These are phyloP conservation scores for Lithocarpus polystachyus DNA, from an alignment of 306 rosid species.

Conservation along the genomic window DNA sequence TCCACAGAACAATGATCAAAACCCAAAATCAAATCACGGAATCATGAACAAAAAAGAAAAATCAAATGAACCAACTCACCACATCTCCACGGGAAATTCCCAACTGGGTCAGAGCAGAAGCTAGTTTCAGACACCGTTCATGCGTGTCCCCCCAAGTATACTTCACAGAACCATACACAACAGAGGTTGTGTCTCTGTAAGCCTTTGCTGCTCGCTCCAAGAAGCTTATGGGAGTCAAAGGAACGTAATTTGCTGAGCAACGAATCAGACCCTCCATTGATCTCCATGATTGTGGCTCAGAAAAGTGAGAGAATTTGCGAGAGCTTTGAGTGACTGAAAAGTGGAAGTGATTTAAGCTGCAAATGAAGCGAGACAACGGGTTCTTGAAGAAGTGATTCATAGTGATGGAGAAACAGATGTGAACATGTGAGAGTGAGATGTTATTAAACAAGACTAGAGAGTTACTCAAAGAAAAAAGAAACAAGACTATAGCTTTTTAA, in stretches of 20 bases:
- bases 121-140: conserved; percentile 60
- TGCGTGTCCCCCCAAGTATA: conserved; percentile 70
- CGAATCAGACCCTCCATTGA: conserved; percentile 61
- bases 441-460: too few relatives aligned
- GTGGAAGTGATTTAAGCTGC: conserved; percentile 1
- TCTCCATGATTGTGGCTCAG: conserved; percentile 45
- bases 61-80: conserved; percentile 36
- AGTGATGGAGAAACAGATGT: not conserved
- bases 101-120: conserved; percentile 62
- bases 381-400: conserved; percentile 35
- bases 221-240: conserved; percentile 73
- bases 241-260: conserved; percentile 59
- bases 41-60: not conserved
- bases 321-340: not conserved
- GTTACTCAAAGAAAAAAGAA: too few relatives aligned
- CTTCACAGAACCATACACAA: conserved; percentile 50
- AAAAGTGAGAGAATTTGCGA: conserved; percentile 17
- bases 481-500: too few relatives aligned
- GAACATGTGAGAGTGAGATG: too few relatives aligned
- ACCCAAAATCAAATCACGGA: not conserved
- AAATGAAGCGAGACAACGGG: conserved; percentile 14
- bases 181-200: conserved; percentile 51
- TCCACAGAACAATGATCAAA: not conserved
- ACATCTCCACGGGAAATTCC: conserved; percentile 76
- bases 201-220: conserved; percentile 73